phyloP scores from a whole-genome alignment of 257 asterid species.

The Solanum chmielewskii region DNA sequence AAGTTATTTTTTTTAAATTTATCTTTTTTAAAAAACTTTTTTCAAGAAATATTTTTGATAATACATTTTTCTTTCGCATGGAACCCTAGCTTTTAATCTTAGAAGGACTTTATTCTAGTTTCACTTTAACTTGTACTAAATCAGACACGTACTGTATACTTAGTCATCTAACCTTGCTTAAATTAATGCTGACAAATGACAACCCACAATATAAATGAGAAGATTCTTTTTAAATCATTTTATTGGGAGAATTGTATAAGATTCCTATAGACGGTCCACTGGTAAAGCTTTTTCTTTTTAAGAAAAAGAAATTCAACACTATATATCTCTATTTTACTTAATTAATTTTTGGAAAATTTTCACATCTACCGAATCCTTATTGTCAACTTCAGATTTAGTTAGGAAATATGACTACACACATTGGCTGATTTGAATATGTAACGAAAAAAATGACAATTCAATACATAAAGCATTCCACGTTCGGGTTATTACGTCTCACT shows the following conservation, averaged over 20 bases:
- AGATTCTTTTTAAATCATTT: neutral
- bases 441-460: neutral
- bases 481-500: rapidly evolving
- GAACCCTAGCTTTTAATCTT: neutral
- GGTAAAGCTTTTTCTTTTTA: neutral
- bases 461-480: rapidly evolving
- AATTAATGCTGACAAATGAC: neutral
- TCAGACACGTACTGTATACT: neutral
- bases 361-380: neutral
- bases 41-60: too few species aligned
- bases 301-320: neutral
- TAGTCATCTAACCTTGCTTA: neutral
- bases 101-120: neutral
- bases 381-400: neutral
- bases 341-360: neutral
- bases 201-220: neutral
- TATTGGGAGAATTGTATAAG: neutral
- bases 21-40: too few species aligned
- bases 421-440: neutral
- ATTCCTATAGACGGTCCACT: neutral
- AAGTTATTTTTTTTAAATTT: too few species aligned
- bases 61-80: neutral
- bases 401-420: neutral
- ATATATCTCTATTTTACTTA: neutral
- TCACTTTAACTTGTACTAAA: neutral